Evolutionary conservation across 805 yeast species (phyloP).

Genomic region (Starmerella floricola): DNA sequence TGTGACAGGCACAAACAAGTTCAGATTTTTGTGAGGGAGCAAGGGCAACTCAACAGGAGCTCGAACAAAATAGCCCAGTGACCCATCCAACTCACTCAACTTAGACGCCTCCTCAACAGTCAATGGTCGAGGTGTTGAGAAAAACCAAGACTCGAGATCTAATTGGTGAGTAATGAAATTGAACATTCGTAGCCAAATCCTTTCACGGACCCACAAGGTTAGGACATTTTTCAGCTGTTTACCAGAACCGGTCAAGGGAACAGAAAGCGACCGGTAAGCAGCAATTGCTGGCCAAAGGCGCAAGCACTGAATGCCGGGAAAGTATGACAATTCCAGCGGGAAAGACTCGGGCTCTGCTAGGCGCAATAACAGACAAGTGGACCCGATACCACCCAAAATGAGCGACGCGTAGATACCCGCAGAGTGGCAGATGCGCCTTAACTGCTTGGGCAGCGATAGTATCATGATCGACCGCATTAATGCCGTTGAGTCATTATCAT

Average conservation of each 20-base stretch:
- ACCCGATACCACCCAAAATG: conserved; percentile 64
- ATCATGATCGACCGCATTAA: conserved; percentile 78
- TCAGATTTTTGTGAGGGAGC: conserved; percentile 49
- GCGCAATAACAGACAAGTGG: conserved; percentile 41
- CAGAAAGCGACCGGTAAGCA: neutral
- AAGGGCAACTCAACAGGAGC: conserved; percentile 65
- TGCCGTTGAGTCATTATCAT: conserved; percentile 91
- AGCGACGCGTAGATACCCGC: conserved; percentile 33
- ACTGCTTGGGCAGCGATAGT: conserved; percentile 58
- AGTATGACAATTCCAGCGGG: conserved; percentile 26
- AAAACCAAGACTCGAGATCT: conserved; percentile 30
- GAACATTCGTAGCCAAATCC: conserved; percentile 24
- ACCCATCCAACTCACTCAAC: conserved; percentile 44
- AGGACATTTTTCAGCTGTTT: conserved; percentile 45
- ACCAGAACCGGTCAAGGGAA: conserved; percentile 34
- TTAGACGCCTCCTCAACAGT: conserved; percentile 35
- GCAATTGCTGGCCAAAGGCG: conserved; percentile 15
- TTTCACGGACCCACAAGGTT: conserved; percentile 40
- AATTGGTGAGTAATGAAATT: conserved; percentile 5
- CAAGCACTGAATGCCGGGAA: conserved; percentile 11
- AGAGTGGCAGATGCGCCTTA: conserved; percentile 65
- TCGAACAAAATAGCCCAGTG: conserved; percentile 69
- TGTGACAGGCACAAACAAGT: conserved; percentile 72
- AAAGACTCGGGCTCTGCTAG: conserved; percentile 20
- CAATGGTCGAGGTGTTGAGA: conserved; percentile 31